Conservation (phyloP, 108 stramenopile genomes). For the Parmales sp. region DNA sequence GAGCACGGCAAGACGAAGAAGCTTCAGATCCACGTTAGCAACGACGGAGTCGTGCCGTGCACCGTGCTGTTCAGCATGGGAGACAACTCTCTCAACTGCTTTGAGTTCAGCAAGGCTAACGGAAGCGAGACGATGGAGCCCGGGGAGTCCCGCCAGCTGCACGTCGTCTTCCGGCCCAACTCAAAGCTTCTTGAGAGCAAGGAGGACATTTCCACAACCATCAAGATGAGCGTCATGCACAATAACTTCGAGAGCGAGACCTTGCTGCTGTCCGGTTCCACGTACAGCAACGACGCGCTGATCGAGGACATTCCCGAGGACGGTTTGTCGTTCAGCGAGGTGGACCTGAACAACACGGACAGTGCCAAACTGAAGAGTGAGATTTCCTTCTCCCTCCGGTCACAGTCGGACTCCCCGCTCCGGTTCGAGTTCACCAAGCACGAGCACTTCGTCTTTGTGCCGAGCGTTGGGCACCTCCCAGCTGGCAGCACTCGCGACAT, state of each 20-base stretch:
- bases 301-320: constrained; percentile 33
- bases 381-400: constrained; percentile 17
- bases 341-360: constrained; percentile 12
- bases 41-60: constrained; percentile 42
- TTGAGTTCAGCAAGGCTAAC: constrained; percentile 5
- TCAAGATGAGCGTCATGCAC: constrained; percentile 38
- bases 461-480: constrained; percentile 30
- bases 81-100: neutral
- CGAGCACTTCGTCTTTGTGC: constrained; percentile 23
- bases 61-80: constrained; percentile 39
- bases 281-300: constrained; percentile 24
- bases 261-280: constrained; percentile 15
- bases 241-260: constrained; percentile 32
- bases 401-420: constrained; percentile 1
- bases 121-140: constrained; percentile 12
- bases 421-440: constrained; percentile 25
- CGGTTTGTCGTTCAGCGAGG: constrained; percentile 29
- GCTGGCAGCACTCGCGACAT: constrained; percentile 21
- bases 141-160: neutral
- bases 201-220: constrained; percentile 12
- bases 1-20: constrained; percentile 12
- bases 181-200: too few relatives aligned
- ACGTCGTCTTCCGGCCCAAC: constrained; percentile 14
- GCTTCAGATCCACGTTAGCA: constrained; percentile 26
- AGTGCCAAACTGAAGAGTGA: neutral